phyloP scores from a whole-genome alignment of 2,329 filamentous ascomycete species.

The Beauveria bassiana region DNA sequence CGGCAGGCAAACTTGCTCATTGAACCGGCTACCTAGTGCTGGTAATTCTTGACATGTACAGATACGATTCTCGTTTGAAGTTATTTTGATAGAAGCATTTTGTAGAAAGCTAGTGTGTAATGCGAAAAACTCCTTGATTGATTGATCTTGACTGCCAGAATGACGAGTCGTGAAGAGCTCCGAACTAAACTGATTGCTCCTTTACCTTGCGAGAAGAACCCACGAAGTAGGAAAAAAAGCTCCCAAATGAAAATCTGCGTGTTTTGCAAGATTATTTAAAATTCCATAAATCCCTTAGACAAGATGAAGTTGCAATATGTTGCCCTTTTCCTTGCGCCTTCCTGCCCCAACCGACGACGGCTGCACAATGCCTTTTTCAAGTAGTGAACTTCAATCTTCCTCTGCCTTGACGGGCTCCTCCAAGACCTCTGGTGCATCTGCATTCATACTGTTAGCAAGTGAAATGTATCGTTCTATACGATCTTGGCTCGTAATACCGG shows the following conservation, averaged over 20 bases:
- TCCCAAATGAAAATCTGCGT: neutral
- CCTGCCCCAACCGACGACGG: neutral
- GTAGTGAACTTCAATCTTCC: neutral
- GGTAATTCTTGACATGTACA: too few species aligned
- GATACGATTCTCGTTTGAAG: too few species aligned
- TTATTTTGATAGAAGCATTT: too few species aligned
- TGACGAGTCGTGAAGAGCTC: neutral
- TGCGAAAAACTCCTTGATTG: neutral
- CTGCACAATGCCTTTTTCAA: neutral
- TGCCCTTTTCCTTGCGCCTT: neutral
- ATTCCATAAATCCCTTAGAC: neutral
- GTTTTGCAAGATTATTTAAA: neutral
- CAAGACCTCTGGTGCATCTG: conserved; percentile 2
- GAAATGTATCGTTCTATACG: neutral
- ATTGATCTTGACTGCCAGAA: neutral
- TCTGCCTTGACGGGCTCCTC: neutral
- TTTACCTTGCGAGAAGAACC: neutral
- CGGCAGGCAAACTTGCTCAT: neutral
- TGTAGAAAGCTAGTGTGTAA: neutral
- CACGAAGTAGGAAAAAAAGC: neutral
- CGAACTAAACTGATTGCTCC: neutral
- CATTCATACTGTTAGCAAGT: neutral
- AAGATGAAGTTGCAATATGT: neutral
- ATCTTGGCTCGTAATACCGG: conserved; percentile 16
- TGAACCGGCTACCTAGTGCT: neutral